A percentile compares a stretch with the other conserved stretches of the same genome.
Evolutionary conservation across 768 basidiomycete species (phyloP).

Genomic region (Udeniomyces megalosporus): DNA sequence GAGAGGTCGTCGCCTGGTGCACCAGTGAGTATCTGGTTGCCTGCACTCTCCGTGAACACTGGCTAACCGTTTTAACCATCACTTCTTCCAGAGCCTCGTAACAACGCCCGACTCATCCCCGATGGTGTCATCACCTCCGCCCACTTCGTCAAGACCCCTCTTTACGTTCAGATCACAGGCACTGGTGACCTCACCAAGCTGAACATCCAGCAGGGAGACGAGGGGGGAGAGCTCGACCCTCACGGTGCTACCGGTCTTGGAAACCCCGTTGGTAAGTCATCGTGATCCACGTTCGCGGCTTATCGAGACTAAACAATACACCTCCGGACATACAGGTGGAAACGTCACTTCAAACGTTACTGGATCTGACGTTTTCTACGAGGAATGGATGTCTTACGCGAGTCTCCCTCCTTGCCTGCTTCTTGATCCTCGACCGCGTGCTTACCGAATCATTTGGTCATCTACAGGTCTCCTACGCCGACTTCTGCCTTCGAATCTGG

Average conservation of each 20-base stretch:
- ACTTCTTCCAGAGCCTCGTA: conserved; percentile 29
- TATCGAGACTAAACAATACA: no score
- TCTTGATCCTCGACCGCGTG: no score
- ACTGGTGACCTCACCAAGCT: conserved; percentile 31
- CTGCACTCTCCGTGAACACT: neutral
- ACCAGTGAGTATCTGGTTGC: conserved; percentile 9
- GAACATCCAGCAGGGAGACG: conserved; percentile 30
- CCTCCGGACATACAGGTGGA: conserved; percentile 25
- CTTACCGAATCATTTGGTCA: no score
- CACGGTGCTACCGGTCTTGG: conserved; percentile 29
- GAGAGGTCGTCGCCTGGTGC: conserved; percentile 16
- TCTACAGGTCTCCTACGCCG: no score
- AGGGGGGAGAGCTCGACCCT: conserved; percentile 35
- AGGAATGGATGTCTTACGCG: conserved; percentile 32
- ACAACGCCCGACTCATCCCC: conserved; percentile 34
- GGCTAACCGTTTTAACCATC: neutral
- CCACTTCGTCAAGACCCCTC: conserved; percentile 34
- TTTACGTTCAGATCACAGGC: conserved; percentile 38
- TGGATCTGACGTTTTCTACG: conserved; percentile 30
- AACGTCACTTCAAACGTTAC: conserved; percentile 31
- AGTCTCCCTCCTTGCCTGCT: neutral
- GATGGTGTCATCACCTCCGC: conserved; percentile 24
- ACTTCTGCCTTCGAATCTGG: conserved; percentile 4
- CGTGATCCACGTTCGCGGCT: no score
- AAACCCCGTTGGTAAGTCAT: conserved; percentile 19